Evolutionary conservation across 2,329 filamentous ascomycete genomes (phyloP), one percentile per base, ranked within the genome.

Genomic region (Cryphonectria parasitica): DNA sequence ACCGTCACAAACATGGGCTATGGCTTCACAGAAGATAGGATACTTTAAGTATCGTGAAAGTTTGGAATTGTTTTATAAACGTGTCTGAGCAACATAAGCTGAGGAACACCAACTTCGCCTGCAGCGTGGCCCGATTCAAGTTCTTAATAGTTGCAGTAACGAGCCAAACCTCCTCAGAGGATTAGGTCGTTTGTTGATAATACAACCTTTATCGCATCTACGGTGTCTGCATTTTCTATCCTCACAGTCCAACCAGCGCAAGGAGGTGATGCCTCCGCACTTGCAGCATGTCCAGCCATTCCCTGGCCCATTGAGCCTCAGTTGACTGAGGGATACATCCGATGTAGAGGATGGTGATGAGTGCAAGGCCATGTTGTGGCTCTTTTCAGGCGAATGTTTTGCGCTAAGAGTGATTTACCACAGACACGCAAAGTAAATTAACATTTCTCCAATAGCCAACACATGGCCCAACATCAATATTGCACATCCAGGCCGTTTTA

Each of bases 171-270:
- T 64, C n/a, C 13, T 64, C 25, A 72, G 17, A 13, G 63, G 22
- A 1, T 68, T 41, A 3, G 68, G 65, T 2, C 19, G 17, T 43
- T 65, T 66, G 34, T 70, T 72, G 43, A 67, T 67, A 3, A 22
- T 49, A 61, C 68, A 70, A 8, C 28, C 54, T 13, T 43, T 19
- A 6, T 58, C 49, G 31, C 71, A 70, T 36, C 52, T 64, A 11
- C n/a, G 5, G 25, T 68, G 68, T 1, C 54, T 65, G 11, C 71
- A 72, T 31, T 54, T 49, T 1, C 17, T 36, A 22, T 65, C 36
- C n/a, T 70, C 62, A 17, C 71, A 72, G 54, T 72, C 61, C 8
- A 70, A 25, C 34, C 45, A 70, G 25, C 69, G 63, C 25, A 70
- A n/a, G 1, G 68, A 68, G 0, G 68, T 70, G 0, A 49, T n/a